Conservation (phyloP, 2,329 filamentous ascomycete genomes). For the Gnomoniopsis smithogilvyi region DNA sequence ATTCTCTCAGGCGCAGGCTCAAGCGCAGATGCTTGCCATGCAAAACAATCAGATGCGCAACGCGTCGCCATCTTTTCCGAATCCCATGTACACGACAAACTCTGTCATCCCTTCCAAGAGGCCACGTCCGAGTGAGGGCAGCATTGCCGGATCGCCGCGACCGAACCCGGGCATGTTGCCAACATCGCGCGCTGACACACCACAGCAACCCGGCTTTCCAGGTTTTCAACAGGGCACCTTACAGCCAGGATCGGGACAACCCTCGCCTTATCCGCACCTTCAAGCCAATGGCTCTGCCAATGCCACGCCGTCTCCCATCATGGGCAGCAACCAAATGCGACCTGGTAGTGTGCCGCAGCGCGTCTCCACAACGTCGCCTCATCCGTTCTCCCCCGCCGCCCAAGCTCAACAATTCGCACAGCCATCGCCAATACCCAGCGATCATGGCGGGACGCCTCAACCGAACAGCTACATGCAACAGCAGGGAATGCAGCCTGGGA, state of each 20-base stretch:
- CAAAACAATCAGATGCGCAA: conserved; percentile 84
- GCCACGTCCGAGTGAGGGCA: conserved; percentile 77
- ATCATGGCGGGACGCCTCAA: conserved; percentile 72
- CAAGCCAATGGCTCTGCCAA: conserved; percentile 77
- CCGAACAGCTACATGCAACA: conserved; percentile 64
- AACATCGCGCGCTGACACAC: conserved; percentile 87
- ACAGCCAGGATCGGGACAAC: conserved; percentile 60
- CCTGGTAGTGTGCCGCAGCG: conserved; percentile 70
- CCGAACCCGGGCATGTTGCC: conserved; percentile 72
- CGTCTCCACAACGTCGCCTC: conserved; percentile 88
- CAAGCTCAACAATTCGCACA: conserved; percentile 66
- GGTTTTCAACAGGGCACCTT: conserved; percentile 66
- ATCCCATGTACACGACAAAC: conserved; percentile 78
- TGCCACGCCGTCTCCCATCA: conserved; percentile 88
- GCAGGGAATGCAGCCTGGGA: conserved; percentile 33
- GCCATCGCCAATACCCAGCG: conserved; percentile 72
- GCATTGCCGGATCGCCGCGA: conserved; percentile 75
- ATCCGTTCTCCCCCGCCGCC: conserved; percentile 77
- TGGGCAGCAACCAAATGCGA: conserved; percentile 70
- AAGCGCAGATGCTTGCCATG: conserved; percentile 57
- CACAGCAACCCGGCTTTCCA: conserved; percentile 71
- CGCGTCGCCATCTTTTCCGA: conserved; percentile 74
- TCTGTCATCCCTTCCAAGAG: conserved; percentile 88
- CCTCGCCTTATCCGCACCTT: conserved; percentile 75
- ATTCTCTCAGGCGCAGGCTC: conserved; percentile 50